Conservation (phyloP, 306 rosid genomes). For the Dryas drummondii region DNA sequence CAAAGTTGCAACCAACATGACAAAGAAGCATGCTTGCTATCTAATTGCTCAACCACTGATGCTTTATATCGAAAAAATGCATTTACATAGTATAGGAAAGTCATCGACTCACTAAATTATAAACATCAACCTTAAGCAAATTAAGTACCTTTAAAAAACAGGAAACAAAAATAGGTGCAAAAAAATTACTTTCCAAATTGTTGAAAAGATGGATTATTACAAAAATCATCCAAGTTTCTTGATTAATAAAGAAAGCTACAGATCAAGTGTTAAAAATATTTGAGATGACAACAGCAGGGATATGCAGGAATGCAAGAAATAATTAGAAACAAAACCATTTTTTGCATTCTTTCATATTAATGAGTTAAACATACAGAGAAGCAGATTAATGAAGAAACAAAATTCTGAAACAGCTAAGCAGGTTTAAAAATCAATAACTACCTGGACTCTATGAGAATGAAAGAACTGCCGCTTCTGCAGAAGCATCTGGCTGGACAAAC, state of each 20-base stretch:
- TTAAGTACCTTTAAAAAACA: not conserved
- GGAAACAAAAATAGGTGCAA: not conserved
- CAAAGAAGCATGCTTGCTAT: too few species aligned
- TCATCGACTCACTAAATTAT: not conserved
- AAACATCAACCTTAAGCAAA: not conserved
- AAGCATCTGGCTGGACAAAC: slow-evolving; percentile 69
- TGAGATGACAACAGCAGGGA: not conserved
- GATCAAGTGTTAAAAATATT: not conserved
- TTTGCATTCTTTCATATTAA: too few species aligned
- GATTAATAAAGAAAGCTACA: not conserved
- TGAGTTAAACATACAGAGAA: slow-evolving; percentile 5
- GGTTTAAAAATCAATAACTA: slow-evolving; percentile 33
- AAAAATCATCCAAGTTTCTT: not conserved
- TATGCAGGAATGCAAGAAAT: slow-evolving; percentile 1
- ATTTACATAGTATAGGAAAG: not conserved
- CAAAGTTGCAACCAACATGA: too few species aligned
- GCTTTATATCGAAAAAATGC: not conserved
- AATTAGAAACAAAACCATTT: not conserved
- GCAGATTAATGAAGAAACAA: slow-evolving; percentile 19
- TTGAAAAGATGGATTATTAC: not conserved
- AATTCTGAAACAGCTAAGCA: slow-evolving; percentile 11
- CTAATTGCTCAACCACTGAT: too few species aligned
- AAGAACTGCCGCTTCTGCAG: slow-evolving; percentile 95
- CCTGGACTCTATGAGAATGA: slow-evolving; percentile 99
- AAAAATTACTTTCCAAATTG: not conserved